Conservation (phyloP, 805 yeast species). For the Phaffomyces antillensis region DNA sequence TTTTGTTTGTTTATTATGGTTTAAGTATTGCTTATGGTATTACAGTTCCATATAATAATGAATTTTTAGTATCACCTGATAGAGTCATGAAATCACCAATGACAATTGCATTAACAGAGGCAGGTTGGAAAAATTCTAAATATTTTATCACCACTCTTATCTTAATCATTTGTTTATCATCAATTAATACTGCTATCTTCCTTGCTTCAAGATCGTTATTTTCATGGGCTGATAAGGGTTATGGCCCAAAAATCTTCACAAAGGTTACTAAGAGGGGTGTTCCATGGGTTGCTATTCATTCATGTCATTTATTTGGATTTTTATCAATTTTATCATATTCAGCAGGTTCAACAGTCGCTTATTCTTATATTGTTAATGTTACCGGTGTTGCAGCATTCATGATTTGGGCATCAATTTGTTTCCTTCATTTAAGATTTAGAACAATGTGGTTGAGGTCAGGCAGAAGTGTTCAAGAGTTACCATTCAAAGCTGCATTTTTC, state of each 20-base stretch:
- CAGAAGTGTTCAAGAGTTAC: conserved; percentile 55
- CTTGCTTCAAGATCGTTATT: conserved; percentile 64
- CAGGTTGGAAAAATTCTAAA: conserved; percentile 61
- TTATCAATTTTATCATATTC: conserved; percentile 52
- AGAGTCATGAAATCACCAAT: conserved; percentile 58
- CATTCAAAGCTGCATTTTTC: conserved; percentile 57
- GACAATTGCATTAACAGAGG: conserved; percentile 58
- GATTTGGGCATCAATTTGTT: conserved; percentile 59
- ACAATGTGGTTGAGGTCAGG: conserved; percentile 51
- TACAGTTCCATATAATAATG: conserved; percentile 39
- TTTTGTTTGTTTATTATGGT: conserved; percentile 54
- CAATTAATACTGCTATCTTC: conserved; percentile 63
- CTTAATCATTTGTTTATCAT: conserved; percentile 56
- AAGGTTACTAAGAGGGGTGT: conserved; percentile 51
- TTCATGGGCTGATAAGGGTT: conserved; percentile 53
- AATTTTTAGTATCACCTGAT: conserved; percentile 30
- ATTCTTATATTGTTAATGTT: conserved; percentile 64
- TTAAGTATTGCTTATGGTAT: conserved; percentile 12
- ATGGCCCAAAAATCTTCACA: conserved; percentile 50
- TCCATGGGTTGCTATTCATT: conserved; percentile 55
- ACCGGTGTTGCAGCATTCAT: conserved; percentile 70
- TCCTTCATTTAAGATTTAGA: conserved; percentile 64
- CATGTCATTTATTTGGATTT: conserved; percentile 54
- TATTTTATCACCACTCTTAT: conserved; percentile 65
- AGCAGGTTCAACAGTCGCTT: conserved; percentile 48